Conservation (phyloP, 2,329 filamentous ascomycete species). For the Fusarium anguioides region DNA sequence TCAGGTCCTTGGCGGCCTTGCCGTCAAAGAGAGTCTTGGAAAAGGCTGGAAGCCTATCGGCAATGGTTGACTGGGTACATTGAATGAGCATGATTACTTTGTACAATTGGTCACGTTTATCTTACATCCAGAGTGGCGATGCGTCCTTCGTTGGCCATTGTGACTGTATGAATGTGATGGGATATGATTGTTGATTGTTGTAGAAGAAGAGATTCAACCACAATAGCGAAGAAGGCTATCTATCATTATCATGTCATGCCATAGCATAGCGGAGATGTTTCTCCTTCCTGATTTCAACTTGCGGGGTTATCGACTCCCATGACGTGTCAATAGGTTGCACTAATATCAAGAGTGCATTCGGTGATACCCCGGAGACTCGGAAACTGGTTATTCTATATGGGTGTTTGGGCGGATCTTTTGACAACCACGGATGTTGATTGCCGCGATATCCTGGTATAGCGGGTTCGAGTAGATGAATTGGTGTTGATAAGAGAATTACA, state of each 20-base stretch:
- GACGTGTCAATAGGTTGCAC: constrained; percentile 33
- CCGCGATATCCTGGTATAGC: background rate
- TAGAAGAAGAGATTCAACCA: background rate
- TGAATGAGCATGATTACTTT: constrained; percentile 16
- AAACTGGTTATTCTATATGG: constrained; percentile 9
- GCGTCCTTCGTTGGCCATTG: constrained; percentile 44
- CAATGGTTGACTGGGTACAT: constrained; percentile 67
- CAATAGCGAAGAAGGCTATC: background rate
- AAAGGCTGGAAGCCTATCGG: constrained; percentile 75
- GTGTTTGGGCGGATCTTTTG: background rate
- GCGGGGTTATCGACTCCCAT: constrained; percentile 42
- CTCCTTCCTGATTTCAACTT: constrained; percentile 33
- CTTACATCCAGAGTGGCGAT: constrained; percentile 54
- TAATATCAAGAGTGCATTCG: constrained; percentile 34
- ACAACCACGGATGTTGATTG: constrained; percentile 7
- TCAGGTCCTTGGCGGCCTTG: constrained; percentile 79
- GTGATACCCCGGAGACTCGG: constrained; percentile 48
- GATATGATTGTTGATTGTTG: constrained; percentile 7
- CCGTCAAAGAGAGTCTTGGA: constrained; percentile 76
- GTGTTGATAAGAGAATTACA: background rate
- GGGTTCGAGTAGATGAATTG: background rate
- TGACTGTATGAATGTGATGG: constrained; percentile 8
- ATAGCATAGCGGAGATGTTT: constrained; percentile 29
- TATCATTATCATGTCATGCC: constrained; percentile 22
- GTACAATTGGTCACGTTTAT: background rate